Base-by-base conservation (phyloP, 352 stramenopile genomes). In the Phytophthora hybrid region DNA sequence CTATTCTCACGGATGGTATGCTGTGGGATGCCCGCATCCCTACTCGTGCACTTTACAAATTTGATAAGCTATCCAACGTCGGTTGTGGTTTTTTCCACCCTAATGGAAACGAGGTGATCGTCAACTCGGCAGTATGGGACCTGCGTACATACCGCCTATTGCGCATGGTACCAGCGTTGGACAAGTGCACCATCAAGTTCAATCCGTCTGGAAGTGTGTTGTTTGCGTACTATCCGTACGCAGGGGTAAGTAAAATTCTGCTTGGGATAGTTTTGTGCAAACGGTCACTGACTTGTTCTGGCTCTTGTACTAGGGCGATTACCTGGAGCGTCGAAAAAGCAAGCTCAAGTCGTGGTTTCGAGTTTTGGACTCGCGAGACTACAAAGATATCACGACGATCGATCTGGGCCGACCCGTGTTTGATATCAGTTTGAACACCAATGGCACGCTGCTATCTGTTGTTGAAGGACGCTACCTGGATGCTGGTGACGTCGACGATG, bases 101-200 rank as follows among this genome's bases (percentile, higher is more conserved):
- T 6, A 93, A 88, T 39, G 91, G 90, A 1, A 97, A 97, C 59
- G 92, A 97, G 76, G 85, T 97, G 39, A 89, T 97, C 51, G 81
- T 97, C 23, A 96, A 97, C 63, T 95, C 90, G 14, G 89, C 89
- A 0, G 88, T 97, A n/a, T 97, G 92, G 91, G 92, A 97, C 69
- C 69, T 97, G 18, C 88, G 92, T 23, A 97, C 92, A 2, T 96
- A 92, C 61, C 81, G 85, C 19, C 74, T 97, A 5, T 77, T 96
- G 32, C 90, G 90, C 4, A 90, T 97, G 70, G 88, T 97, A 10
- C 92, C 92, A 16, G 89, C 87, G 13, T 79, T 97, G n/a, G 92
- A 97, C 70, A 93, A 93, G 67, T 94, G 87, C 66, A 85, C 72
- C 13, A 83, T 96, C 54, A 87, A 87, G 54, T 97, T 96, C 66